These are phyloP conservation scores for Stipa capillata DNA, from an alignment of 176 grass and related monocot species.

Conservation along the genomic window DNA sequence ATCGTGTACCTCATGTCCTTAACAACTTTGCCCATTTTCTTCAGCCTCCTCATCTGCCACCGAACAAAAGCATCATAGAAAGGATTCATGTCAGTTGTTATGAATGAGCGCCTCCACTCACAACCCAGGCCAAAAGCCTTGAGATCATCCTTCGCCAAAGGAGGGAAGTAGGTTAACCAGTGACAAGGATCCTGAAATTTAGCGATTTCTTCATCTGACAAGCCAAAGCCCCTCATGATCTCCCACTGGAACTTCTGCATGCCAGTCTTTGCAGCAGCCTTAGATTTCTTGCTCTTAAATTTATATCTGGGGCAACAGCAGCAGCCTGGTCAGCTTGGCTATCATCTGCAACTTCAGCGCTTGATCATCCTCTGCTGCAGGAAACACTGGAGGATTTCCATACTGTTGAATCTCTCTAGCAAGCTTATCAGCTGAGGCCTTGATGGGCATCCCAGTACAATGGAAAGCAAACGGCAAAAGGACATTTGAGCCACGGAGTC, in stretches of 20 bases:
- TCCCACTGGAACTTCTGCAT: no score
- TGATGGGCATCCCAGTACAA: conserved; percentile 70
- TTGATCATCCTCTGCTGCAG: conserved; percentile 33
- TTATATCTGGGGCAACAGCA: conserved; percentile 36
- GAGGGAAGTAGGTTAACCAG: conserved; percentile 54
- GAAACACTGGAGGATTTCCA: conserved; percentile 53
- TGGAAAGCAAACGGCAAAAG: conserved; percentile 61
- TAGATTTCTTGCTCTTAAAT: conserved; percentile 59
- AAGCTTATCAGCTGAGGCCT: conserved; percentile 64
- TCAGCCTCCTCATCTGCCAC: conserved; percentile 68
- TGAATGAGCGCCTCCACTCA: conserved; percentile 60
- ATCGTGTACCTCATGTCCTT: conserved; percentile 62
- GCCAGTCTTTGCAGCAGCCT: conserved; percentile 49
- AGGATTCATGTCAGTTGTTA: conserved; percentile 56
- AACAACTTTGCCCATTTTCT: conserved; percentile 48
- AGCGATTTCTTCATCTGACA: conserved; percentile 40
- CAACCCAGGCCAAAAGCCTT: conserved; percentile 56
- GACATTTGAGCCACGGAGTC: conserved; percentile 50
- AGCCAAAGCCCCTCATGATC: conserved; percentile 50
- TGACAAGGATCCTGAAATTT: conserved; percentile 56
- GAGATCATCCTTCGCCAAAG: conserved; percentile 44
- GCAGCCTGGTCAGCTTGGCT: conserved; percentile 8
- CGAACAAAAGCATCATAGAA: conserved; percentile 66
- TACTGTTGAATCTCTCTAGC: conserved; percentile 36
- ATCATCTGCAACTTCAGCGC: background rate